Percentiles rank a stretch among this genome's conserved stretches.
Conservation (phyloP, 1,284 basidiomycete genomes). For the Paramarasmius palmivorus region DNA sequence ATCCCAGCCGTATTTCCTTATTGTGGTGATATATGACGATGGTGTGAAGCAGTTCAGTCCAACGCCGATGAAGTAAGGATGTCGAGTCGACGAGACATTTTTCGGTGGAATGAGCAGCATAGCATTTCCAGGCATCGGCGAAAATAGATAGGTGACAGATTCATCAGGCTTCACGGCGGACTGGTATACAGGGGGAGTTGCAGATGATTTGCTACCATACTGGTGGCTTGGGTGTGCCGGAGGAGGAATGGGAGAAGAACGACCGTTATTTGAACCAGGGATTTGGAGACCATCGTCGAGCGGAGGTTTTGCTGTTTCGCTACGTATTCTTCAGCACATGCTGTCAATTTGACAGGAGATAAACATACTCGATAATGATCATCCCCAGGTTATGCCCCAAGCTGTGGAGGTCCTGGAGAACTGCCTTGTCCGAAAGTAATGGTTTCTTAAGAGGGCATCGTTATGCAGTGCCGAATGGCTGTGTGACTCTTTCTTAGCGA, state of each 20-base stretch:
- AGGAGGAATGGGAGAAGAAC: slow-evolving; percentile 16
- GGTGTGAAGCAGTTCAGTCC: slow-evolving; percentile 43
- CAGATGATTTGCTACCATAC: slow-evolving; percentile 20
- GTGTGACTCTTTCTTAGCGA: no score
- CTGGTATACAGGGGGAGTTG: slow-evolving; percentile 30
- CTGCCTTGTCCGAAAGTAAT: neutral
- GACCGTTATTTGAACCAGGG: neutral
- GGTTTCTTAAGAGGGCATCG: neutral
- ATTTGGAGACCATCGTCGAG: neutral
- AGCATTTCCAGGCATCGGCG: slow-evolving; percentile 32
- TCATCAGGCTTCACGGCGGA: slow-evolving; percentile 30
- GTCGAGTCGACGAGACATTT: slow-evolving; percentile 21
- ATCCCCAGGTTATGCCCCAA: neutral
- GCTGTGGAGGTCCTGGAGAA: slow-evolving; percentile 3
- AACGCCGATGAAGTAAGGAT: slow-evolving; percentile 39
- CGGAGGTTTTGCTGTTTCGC: slow-evolving; percentile 12
- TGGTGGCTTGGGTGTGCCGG: slow-evolving; percentile 23
- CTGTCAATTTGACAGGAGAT: neutral
- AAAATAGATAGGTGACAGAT: slow-evolving; percentile 36
- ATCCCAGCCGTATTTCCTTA: slow-evolving; percentile 31
- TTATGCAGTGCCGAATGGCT: no score
- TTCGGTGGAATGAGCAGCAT: slow-evolving; percentile 16
- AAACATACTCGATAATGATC: slow-evolving; percentile 10
- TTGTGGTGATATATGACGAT: slow-evolving; percentile 38
- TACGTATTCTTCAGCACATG: neutral